phyloP scores from a whole-genome alignment of 108 stramenopile genomes.

The Licmophora abbreviata region DNA sequence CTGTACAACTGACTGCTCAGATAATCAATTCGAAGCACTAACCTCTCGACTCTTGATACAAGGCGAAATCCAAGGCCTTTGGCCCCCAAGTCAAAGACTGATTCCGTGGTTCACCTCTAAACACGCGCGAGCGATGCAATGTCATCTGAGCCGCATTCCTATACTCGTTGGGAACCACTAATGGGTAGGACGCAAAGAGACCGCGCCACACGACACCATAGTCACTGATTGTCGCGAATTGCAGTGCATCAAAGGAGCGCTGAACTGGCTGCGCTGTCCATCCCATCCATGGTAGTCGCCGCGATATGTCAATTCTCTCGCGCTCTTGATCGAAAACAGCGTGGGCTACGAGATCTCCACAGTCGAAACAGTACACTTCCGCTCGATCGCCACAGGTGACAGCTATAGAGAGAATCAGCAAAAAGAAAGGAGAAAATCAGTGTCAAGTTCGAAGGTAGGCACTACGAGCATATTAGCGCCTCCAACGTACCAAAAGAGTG shows the following conservation, averaged over 20 bases:
- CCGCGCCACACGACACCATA: constrained; percentile 72
- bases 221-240: constrained; percentile 50
- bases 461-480: background rate
- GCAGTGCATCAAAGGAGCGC: constrained; percentile 64
- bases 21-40: too few species aligned
- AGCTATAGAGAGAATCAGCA: constrained; percentile 11
- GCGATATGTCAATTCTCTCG: constrained; percentile 44
- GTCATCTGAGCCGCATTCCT: constrained; percentile 35
- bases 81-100: constrained; percentile 12
- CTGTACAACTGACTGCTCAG: too few species aligned
- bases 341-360: constrained; percentile 65
- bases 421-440: background rate
- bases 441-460: background rate
- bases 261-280: constrained; percentile 52
- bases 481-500: constrained; percentile 65
- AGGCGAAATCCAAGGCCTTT: constrained; percentile 16
- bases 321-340: constrained; percentile 68
- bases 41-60: constrained; percentile 12
- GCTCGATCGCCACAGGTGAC: constrained; percentile 55
- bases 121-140: constrained; percentile 23
- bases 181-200: constrained; percentile 60
- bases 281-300: constrained; percentile 34
- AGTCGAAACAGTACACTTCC: constrained; percentile 60
- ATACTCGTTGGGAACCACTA: constrained; percentile 43
- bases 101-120: constrained; percentile 23